Evolutionary conservation across 2,329 filamentous ascomycete genomes (phyloP).

Genomic region (Colletotrichum melonis): DNA sequence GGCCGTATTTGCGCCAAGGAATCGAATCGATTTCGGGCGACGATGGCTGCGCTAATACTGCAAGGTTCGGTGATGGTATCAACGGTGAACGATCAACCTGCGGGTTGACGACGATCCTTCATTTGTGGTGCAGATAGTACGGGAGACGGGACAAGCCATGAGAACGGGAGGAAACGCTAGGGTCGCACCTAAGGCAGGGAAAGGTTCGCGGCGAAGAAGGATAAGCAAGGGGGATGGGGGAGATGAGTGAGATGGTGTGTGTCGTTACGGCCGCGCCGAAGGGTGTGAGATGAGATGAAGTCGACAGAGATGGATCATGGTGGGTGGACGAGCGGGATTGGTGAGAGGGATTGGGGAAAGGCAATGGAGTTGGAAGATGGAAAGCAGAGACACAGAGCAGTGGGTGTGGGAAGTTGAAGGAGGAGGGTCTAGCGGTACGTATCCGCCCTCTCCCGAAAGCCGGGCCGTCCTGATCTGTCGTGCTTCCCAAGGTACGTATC

Average conservation of each 20-base stretch:
- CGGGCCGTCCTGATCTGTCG: constrained; percentile 6
- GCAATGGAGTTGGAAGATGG: neutral
- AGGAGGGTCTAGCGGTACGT: neutral
- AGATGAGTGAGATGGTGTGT: constrained; percentile 1
- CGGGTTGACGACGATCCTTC: constrained; percentile 35
- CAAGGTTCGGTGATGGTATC: constrained; percentile 34
- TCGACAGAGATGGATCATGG: neutral
- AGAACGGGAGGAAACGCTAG: constrained; percentile 13
- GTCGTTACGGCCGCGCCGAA: constrained; percentile 15
- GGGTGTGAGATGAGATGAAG: constrained; percentile 25
- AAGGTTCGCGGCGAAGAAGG: neutral
- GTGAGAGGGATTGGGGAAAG: neutral
- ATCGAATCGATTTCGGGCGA: constrained; percentile 19
- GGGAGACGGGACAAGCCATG: constrained; percentile 10
- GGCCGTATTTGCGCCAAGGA: constrained; percentile 14
- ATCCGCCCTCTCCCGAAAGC: neutral
- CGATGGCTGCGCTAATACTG: constrained; percentile 25
- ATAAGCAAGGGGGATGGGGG: constrained; percentile 8
- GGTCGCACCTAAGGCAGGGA: constrained; percentile 18
- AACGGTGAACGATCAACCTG: constrained; percentile 34
- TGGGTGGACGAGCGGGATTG: neutral
- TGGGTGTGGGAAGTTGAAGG: too few species aligned
- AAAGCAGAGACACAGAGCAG: neutral
- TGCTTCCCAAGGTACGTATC: neutral
- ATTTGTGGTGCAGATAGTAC: constrained; percentile 31